Conservation (phyloP, 139 green algal species). For the Zygnema cylindricum region DNA sequence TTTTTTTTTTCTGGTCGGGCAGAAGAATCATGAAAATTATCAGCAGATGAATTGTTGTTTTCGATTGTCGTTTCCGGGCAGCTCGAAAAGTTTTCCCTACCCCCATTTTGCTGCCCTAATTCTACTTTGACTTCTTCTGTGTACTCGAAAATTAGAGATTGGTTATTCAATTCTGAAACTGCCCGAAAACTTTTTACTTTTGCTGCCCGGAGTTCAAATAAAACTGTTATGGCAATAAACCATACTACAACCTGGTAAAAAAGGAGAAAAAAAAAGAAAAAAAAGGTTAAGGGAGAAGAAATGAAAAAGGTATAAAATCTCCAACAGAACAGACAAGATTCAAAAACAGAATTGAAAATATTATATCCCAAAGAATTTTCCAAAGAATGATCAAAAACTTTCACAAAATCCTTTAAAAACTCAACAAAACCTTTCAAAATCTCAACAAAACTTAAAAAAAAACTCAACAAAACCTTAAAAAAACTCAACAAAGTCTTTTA, state of each 20-base stretch:
- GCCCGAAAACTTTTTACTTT: neutral
- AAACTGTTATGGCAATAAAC: neutral
- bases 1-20: neutral
- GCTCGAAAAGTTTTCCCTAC: neutral
- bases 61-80: neutral
- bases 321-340: too few species aligned
- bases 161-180: neutral
- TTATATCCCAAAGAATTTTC: too few species aligned
- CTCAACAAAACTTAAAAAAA: neutral
- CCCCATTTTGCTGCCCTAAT: neutral
- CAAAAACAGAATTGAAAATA: too few species aligned
- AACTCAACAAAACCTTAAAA: neutral
- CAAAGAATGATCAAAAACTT: too few species aligned
- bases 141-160: neutral
- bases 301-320: too few species aligned
- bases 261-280: neutral
- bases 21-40: too few species aligned
- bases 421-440: too few species aligned
- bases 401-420: too few species aligned
- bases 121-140: neutral
- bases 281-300: too few species aligned
- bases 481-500: neutral
- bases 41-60: too few species aligned
- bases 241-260: neutral
- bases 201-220: slow-evolving; percentile 6